A percentile compares a stretch with the other conserved stretches of the same genome.
Evolutionary conservation across 2,329 filamentous ascomycete species (phyloP).

Genomic region (Epicoccum sorghinum): DNA sequence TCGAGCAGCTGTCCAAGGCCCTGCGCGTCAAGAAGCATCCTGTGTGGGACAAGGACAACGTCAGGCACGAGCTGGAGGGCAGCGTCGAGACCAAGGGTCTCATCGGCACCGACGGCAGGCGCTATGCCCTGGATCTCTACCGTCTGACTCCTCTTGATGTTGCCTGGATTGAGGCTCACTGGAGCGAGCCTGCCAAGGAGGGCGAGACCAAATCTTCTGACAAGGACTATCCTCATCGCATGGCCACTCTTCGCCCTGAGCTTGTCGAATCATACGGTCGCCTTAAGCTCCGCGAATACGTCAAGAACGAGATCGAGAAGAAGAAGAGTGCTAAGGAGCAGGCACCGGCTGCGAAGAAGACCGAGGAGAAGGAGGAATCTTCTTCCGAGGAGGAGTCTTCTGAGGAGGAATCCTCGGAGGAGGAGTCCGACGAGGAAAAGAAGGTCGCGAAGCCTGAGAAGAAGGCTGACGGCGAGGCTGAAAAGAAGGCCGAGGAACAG

Average conservation of each 20-base stretch:
- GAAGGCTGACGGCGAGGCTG: constrained; percentile 21
- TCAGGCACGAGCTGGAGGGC: constrained; percentile 87
- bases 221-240: constrained; percentile 84
- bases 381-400: constrained; percentile 36
- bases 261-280: constrained; percentile 86
- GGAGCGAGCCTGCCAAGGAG: constrained; percentile 50
- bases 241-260: constrained; percentile 92
- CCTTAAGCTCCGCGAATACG: constrained; percentile 85
- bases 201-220: constrained; percentile 57
- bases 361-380: constrained; percentile 49
- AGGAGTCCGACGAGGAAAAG: constrained; percentile 29
- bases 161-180: constrained; percentile 82
- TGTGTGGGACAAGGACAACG: constrained; percentile 96
- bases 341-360: constrained; percentile 48
- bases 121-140: constrained; percentile 97
- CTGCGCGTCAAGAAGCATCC: constrained; percentile 92
- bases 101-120: constrained; percentile 93
- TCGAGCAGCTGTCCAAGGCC: constrained; percentile 88
- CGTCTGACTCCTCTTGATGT: constrained; percentile 92
- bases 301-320: constrained; percentile 71
- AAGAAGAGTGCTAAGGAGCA: constrained; percentile 45
- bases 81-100: constrained; percentile 98
- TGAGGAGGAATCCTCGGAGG: constrained; percentile 26
- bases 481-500: constrained; percentile 49
- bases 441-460: constrained; percentile 27